Evolutionary conservation across 1,284 basidiomycete species (phyloP).

Genomic region (Cystobasidium slooffiae): DNA sequence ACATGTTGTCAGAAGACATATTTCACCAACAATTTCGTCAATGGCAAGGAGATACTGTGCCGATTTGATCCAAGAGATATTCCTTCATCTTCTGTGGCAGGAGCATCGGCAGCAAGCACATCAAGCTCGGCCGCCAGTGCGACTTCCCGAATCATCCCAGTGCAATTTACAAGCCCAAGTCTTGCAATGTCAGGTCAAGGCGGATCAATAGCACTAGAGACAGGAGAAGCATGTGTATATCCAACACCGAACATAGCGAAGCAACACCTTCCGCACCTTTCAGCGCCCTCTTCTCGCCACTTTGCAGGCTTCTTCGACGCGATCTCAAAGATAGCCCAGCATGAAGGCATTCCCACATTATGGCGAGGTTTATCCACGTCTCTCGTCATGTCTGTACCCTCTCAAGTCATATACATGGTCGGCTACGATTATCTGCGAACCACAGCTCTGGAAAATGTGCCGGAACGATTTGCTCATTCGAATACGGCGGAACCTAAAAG

Average conservation of each 20-base stretch:
- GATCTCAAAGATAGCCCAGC: constrained; percentile 48
- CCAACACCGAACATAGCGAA: constrained; percentile 42
- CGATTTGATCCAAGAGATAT: constrained; percentile 55
- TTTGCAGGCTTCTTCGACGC: constrained; percentile 50
- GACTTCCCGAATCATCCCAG: neutral
- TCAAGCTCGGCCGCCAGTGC: neutral
- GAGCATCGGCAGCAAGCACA: constrained; percentile 5
- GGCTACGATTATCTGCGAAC: constrained; percentile 87
- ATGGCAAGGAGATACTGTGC: constrained; percentile 50
- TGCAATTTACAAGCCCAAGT: constrained; percentile 9
- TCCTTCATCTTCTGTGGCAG: constrained; percentile 38
- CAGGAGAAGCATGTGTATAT: constrained; percentile 45
- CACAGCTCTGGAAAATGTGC: constrained; percentile 49
- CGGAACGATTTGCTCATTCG: constrained; percentile 38
- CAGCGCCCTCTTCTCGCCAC: constrained; percentile 31
- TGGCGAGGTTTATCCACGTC: constrained; percentile 52
- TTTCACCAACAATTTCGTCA: constrained; percentile 53
- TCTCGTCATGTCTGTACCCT: constrained; percentile 88
- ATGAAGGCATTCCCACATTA: constrained; percentile 50
- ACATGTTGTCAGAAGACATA: constrained; percentile 57
- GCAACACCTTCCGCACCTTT: constrained; percentile 27
- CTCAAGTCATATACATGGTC: constrained; percentile 92
- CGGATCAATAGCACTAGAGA: constrained; percentile 3
- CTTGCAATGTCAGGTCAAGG: constrained; percentile 10
- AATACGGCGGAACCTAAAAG: constrained; percentile 65